Evolutionary conservation across 768 basidiomycete genomes (phyloP).

Genomic region (Crucibulum laeve): DNA sequence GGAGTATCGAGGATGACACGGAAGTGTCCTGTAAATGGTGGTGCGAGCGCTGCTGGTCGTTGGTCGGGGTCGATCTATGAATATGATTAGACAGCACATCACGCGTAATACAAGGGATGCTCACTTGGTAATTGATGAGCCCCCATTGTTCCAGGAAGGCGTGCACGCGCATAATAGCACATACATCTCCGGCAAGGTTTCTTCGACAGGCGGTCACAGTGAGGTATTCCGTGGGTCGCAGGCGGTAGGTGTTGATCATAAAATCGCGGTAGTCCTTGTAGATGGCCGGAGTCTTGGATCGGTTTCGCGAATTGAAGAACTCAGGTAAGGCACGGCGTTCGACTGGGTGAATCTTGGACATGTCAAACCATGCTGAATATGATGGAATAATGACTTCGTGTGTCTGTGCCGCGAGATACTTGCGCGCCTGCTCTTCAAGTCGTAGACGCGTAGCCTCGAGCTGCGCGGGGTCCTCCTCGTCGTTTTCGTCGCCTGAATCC

Average conservation of each 20-base stretch:
- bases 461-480: slow-evolving; percentile 83
- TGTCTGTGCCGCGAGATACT: slow-evolving; percentile 95
- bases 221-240: slow-evolving; percentile 91
- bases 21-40: slow-evolving; percentile 99
- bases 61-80: slow-evolving; percentile 93
- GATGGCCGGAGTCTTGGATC: slow-evolving; percentile 92
- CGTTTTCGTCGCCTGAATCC: slow-evolving; percentile 76
- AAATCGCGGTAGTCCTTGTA: slow-evolving; percentile 99
- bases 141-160: slow-evolving; percentile 99
- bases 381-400: slow-evolving; percentile 97
- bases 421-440: slow-evolving; percentile 83
- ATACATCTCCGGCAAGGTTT: slow-evolving; percentile 97
- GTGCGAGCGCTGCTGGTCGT: slow-evolving; percentile 88
- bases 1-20: slow-evolving; percentile 96
- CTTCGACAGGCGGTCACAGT: slow-evolving; percentile 96
- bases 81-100: slow-evolving; percentile 4
- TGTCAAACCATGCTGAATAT: slow-evolving; percentile 97
- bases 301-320: slow-evolving; percentile 95
- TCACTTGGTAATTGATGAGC: slow-evolving; percentile 95
- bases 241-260: slow-evolving; percentile 97
- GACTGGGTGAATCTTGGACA: slow-evolving; percentile 88
- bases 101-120: slow-evolving; percentile 12
- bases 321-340: slow-evolving; percentile 92
- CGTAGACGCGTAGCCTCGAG: slow-evolving; percentile 75
- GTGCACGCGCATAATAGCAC: slow-evolving; percentile 98